Base-by-base conservation (phyloP, 2,329 filamentous ascomycete species). In the Tolypocladium ovalisporum region DNA sequence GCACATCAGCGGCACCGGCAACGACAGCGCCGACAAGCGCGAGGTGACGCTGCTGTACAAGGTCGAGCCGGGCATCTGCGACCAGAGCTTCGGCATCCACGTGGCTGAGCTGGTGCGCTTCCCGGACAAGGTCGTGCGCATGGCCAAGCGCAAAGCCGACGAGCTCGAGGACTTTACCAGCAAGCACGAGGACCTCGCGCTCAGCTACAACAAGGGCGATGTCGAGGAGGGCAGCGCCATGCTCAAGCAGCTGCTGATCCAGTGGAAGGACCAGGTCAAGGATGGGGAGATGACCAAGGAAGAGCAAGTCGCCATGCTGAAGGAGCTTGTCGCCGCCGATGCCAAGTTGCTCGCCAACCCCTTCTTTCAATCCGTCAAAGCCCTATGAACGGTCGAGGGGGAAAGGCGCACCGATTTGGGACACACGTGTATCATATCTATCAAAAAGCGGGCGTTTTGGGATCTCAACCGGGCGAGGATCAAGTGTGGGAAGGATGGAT, bases 131-230 rank as follows among this genome's bases (percentile, higher is more conserved):
- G 95, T 99, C 19, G 89, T 99, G 60, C 90, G 91, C 62, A 99
- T 99, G 95, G 94, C 94, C n/a, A 96, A 96, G 75, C 84, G 94
- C 65, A 99, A 99, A 76, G 94, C 94, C 0, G 94, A 97, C 71
- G 95, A 99, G 78, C 80, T 99, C 39, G 94, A 99, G 71, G 94
- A 99, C 70, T 99, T 99, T 66, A 88, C 89, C 0, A 83, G 83
- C 54, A 92, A 91, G 74, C 85, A 89, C 65, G 86, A 89, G 60
- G 79, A 80, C 51, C 65, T 78, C 8, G 76, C 78, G 9, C 71
- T 81, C 49, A 75, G 82, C 63, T 90, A 90, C 68, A 88, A 82
- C 62, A 91, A 90, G 66, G 82, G 91, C 62, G 91, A 99, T 63
- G 88, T 97, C 0, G 91, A 96, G 65, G 84, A 93, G 69, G 94